Conservation (phyloP, 805 yeast species). For the Brettanomyces bruxellensis region DNA sequence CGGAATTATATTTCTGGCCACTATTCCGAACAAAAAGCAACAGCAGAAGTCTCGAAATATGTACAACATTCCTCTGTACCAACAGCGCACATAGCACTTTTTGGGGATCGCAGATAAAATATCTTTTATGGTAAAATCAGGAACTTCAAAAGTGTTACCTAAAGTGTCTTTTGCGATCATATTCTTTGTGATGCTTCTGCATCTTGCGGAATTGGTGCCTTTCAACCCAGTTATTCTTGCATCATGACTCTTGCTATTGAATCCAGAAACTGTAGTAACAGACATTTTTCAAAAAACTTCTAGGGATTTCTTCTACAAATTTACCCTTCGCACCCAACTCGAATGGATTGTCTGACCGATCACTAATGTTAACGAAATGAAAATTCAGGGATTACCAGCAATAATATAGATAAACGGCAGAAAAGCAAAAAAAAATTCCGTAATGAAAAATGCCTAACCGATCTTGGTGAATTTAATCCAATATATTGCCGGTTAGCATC, state of each 20-base stretch:
- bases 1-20: slow-evolving; percentile 49
- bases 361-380: neutral
- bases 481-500: too few species aligned
- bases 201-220: too few species aligned
- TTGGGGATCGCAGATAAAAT: slow-evolving; percentile 63
- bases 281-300: slow-evolving; percentile 17
- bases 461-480: too few species aligned
- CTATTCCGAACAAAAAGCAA: slow-evolving; percentile 39
- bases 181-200: too few species aligned
- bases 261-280: slow-evolving; percentile 25
- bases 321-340: too few species aligned
- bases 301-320: too few species aligned
- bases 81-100: slow-evolving; percentile 62
- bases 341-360: too few species aligned
- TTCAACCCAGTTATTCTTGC: too few species aligned
- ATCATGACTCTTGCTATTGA: slow-evolving; percentile 5
- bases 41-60: slow-evolving; percentile 57
- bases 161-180: slow-evolving; percentile 43
- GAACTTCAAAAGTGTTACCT: slow-evolving; percentile 64
- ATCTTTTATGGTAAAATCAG: slow-evolving; percentile 70
- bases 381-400: neutral
- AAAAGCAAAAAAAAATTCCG: too few species aligned
- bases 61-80: slow-evolving; percentile 46
- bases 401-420: neutral
- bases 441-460: too few species aligned